Evolutionary conservation across 129 eudicot species (phyloP), one percentile per base, ranked within the genome.

Genomic region (Artemisia tridentata): DNA sequence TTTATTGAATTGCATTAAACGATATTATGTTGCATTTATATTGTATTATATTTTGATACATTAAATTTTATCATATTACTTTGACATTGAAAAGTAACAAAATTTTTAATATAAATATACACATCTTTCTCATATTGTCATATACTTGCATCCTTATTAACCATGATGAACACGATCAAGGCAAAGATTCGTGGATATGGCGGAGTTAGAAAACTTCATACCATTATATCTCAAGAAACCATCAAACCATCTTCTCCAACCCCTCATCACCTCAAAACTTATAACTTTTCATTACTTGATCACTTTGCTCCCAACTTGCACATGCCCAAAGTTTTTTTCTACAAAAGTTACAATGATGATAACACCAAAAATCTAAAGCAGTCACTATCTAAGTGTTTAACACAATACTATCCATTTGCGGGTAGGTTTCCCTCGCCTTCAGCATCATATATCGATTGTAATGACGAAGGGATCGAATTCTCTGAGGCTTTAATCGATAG

Each of bases 391-490:
- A 55, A 51, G 68, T 50, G 53, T 12, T 54, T 74, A 53, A 31
- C 64, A 34, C 70, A 73, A 17, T 74, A 74, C 71, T 74, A 74
- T 47, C 78, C 78, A 3, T 74, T 74, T 34, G 69, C 78, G 2
- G 78, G 78, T 45, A 63, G 78, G 17, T 43, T 64, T 5, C 69
- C 52, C 3, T 0, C 31, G 12, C 52, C 27, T 11, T 1, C 16
- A 3, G 3, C n/a, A 9, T 7, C 31, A 41, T 43, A 64, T 27
- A 3, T 64, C 11, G 69, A 73, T 14, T 73, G 78, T 19, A 73
- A 63, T 11, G 71, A 63, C 11, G 62, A 63, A 12, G 78, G 71
- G n/a, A 17, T 63, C 15, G 78, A 50, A 2, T 73, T 73, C 27
- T 1, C 52, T 5, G 71, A 73, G 64, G 63, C 54, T 17, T 14